Evolutionary conservation across 345 rosid genomes (phyloP), one percentile per base, ranked within the genome.

Genomic region (thale cress (Arabidopsis thaliana)): DNA sequence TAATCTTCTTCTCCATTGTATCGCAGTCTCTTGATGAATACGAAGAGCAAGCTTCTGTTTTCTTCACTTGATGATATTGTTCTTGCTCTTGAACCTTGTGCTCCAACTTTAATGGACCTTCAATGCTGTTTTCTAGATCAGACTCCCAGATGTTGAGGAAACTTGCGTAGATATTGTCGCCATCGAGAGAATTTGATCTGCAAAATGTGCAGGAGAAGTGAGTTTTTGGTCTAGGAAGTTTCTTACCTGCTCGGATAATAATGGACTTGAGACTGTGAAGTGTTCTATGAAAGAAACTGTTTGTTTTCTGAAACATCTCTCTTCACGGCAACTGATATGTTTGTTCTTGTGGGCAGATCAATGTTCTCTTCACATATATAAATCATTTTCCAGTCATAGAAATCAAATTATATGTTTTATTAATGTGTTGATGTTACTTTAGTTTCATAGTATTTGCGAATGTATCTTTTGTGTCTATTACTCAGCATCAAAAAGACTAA

Each of bases 1-100:
- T 90, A 85, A 95, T 88, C 88, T 89, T 95, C 75, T 80, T 78
- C 10, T 88, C 87, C 77, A 95, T 59, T 62, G 73, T 28, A 34
- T 52, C 62, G 2, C 73, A 60, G 32, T 67, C 74, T 73, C 49
- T 78, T 30, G 57, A 41, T 58, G 65, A 68, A 38, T 5, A 16
- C 32, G 59, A 55, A 48, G 53, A 50, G 59, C 65, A 73, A 67
- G 49, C 65, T 73, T 59, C 66, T 59, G 59, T 50, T 51, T 66
- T 78, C 44, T 66, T 59, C 20, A 50, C 59, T 66, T 57, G 66
- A 32, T 46, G 66, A 32, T 20, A 32, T 71, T 40, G 59, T 64
- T 56, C 56, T 8, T 68, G 69, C 50, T 59, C 69, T 10, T 65
- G 41, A 65, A 37, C 42, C 51, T 67, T 53, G 0, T 50, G 74